Conservation (phyloP, 2,329 filamentous ascomycete species). For the Metarhizium guizhouense region DNA sequence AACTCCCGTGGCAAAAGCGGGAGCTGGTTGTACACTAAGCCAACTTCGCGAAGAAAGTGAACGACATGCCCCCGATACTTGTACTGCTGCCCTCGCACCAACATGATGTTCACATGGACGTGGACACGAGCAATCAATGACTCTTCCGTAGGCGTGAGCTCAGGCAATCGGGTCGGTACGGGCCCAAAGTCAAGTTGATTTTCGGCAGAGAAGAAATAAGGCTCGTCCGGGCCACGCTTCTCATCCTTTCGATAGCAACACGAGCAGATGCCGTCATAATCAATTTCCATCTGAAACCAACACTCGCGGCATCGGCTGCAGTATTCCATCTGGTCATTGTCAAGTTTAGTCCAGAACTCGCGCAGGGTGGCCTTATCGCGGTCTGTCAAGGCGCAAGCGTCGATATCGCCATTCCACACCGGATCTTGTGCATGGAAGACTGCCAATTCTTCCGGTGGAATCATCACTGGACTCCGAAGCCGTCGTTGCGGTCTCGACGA, state of each 20-base stretch:
- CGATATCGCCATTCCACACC: slow-evolving; percentile 3
- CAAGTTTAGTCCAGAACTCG: not conserved
- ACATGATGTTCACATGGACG: no score
- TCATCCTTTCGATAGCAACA: slow-evolving; percentile 1
- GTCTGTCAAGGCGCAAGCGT: slow-evolving; percentile 1
- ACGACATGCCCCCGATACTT: no score
- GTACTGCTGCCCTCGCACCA: no score
- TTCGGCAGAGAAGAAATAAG: not conserved
- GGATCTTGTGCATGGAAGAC: not conserved
- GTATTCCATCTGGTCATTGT: no score
- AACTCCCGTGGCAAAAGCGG: no score
- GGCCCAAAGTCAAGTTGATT: not conserved
- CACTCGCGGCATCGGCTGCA: no score
- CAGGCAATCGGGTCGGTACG: not conserved
- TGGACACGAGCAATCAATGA: not conserved
- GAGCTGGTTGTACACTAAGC: no score
- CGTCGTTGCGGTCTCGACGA: not conserved
- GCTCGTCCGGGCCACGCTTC: slow-evolving; percentile 1
- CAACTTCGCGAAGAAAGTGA: no score
- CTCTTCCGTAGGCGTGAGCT: not conserved
- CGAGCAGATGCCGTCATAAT: slow-evolving; percentile 1
- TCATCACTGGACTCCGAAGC: slow-evolving; percentile 1
- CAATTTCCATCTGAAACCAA: not conserved
- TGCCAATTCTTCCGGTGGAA: slow-evolving; percentile 2
- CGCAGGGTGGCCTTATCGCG: slow-evolving; percentile 2